Evolutionary conservation across 2,329 filamentous ascomycete species (phyloP), one percentile per base, ranked within the genome.

Genomic region (Nemania sp.): DNA sequence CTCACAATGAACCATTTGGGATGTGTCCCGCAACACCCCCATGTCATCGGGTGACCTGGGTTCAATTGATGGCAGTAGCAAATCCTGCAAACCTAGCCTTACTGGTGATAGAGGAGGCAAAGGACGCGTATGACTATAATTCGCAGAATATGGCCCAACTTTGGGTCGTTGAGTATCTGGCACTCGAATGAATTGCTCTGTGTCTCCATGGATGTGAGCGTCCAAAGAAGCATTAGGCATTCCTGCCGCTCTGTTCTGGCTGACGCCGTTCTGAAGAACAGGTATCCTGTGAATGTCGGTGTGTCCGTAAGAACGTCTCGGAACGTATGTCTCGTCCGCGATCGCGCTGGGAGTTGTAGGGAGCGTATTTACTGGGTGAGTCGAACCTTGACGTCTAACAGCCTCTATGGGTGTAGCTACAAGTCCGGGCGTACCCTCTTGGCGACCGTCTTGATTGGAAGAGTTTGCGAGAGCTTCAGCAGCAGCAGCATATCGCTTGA

Each of bases 401-500:
- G 65, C 54, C 54, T 71, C 65, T 45, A 62, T 45, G 21, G 65
- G 54, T 34, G 54, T 51, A 51, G 66, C 45, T 60, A 62, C 62
- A 48, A 57, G 53, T 51, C 62, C 63, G 47, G 59, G 59, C 20
- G 60, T 64, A 60, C 57, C 64, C 47, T 57, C 54, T 37, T 49
- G 51, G 54, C 59, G 57, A 18, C 43, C 53, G 56, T 62, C 54
- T 12, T 63, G 65, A n/a, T 50, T 42, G 21, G 64, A 57, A 29
- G 67, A 63, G 52, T 60, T 65, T 32, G 70, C 68, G 21, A 73
- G 66, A 43, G 70, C 69, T 61, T 74, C 68, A 56, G 72, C 72
- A 35, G 71, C 71, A 50, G 71, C 71, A 61, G 71, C 71, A 59
- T 74, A 74, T 69, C 72, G 69, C 61, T 70, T 74, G 63, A 74